Conservation (phyloP, 106 monocot genomes). For the Platanthera zijinensis region DNA sequence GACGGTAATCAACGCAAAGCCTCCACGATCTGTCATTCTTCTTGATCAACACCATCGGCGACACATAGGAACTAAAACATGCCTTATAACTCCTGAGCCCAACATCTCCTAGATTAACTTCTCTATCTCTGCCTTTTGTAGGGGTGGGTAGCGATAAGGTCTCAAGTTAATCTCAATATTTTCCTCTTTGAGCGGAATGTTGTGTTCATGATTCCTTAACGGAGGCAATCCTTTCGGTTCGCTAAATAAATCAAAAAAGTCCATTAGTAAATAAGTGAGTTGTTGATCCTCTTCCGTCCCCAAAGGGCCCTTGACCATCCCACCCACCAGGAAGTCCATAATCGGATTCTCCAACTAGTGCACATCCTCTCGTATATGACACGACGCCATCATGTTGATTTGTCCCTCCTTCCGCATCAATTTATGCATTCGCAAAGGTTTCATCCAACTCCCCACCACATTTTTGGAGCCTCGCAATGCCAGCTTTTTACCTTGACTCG, state of each 20-base stretch:
- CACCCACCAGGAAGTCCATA: no score
- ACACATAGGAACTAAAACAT: neutral
- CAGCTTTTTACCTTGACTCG: neutral
- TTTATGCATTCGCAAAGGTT: no score
- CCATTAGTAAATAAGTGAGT: no score
- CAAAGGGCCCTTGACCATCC: no score
- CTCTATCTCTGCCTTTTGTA: neutral
- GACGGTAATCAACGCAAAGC: no score
- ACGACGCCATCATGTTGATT: neutral
- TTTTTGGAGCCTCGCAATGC: no score
- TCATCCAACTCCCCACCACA: no score
- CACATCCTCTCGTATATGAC: neutral
- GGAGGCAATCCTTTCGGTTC: neutral
- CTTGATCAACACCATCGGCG: neutral
- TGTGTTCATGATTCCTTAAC: neutral
- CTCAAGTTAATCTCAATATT: neutral
- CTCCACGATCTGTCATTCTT: neutral
- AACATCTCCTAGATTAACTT: neutral
- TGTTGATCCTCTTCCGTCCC: no score
- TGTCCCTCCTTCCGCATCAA: neutral
- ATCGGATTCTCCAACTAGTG: neutral
- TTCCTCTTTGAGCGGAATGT: neutral
- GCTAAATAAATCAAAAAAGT: no score
- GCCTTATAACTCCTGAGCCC: neutral
- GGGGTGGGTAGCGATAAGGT: neutral